Percentiles rank a stretch among this genome's conserved stretches.
phyloP scores from a whole-genome alignment of 2,329 filamentous ascomycete species.

The Lachnellula willkommii region DNA sequence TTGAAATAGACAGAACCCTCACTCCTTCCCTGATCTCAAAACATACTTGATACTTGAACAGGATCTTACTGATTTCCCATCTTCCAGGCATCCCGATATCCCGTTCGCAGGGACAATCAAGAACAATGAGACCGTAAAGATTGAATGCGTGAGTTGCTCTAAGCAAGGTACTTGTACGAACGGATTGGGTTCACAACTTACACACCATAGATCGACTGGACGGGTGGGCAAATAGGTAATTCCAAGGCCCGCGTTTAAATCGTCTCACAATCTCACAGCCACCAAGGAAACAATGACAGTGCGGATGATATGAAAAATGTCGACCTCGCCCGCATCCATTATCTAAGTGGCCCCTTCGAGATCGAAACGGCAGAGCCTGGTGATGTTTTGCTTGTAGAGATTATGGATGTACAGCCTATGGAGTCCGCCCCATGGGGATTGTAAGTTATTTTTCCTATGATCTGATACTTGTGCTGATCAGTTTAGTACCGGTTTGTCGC shows the following conservation, averaged over 20 bases:
- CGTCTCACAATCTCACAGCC: neutral
- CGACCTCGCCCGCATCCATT: conserved; percentile 79
- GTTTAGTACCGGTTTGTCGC: conserved; percentile 20
- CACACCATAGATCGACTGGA: conserved; percentile 38
- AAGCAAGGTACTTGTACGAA: neutral
- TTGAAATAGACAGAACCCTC: too few relatives aligned
- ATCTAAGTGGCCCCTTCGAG: conserved; percentile 84
- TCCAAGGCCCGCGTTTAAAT: neutral
- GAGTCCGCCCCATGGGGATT: conserved; percentile 87
- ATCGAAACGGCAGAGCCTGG: conserved; percentile 79
- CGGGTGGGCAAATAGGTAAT: conserved; percentile 76
- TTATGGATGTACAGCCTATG: conserved; percentile 88
- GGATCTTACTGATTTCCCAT: too few relatives aligned
- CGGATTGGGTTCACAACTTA: neutral
- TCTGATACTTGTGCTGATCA: conserved; percentile 5
- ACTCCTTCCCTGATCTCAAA: too few relatives aligned
- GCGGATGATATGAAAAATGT: conserved; percentile 85
- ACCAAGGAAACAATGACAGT: conserved; percentile 67
- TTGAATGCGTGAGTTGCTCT: conserved; percentile 61
- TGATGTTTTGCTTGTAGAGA: conserved; percentile 74
- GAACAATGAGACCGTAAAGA: conserved; percentile 83
- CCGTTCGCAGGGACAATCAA: conserved; percentile 68
- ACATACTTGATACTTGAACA: too few relatives aligned
- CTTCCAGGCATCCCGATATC: conserved; percentile 69
- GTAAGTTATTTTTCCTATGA: conserved; percentile 52